These are phyloP conservation scores for Fusarium napiforme DNA, from an alignment of 2,329 filamentous ascomycete genomes.

Conservation along the genomic window DNA sequence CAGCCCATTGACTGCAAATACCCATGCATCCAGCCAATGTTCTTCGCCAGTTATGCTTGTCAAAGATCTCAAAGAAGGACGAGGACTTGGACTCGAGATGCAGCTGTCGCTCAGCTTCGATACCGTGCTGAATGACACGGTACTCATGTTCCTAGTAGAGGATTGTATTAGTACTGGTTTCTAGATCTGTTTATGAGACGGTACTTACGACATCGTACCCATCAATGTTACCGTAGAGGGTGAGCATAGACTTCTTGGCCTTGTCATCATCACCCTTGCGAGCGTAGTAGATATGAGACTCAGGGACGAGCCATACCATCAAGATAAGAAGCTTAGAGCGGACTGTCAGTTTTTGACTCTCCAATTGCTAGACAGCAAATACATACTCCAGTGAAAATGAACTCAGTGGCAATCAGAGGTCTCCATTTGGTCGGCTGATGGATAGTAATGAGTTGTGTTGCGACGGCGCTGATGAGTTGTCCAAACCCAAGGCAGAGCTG, in stretches of 20 bases:
- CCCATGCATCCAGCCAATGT: constrained; percentile 21
- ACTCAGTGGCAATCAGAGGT: background rate
- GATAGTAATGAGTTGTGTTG: background rate
- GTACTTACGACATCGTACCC: background rate
- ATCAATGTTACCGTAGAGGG: background rate
- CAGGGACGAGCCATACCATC: background rate
- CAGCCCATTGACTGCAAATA: constrained; percentile 21
- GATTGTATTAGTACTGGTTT: background rate
- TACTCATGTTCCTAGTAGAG: background rate
- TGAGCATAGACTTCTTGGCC: background rate
- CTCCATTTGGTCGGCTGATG: background rate
- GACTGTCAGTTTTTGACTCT: background rate
- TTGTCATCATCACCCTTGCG: background rate
- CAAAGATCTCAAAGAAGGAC: constrained; percentile 15
- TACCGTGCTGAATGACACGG: background rate
- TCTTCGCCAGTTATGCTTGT: constrained; percentile 14
- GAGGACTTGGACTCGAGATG: background rate
- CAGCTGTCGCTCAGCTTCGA: background rate
- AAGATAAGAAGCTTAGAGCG: background rate
- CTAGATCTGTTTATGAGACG: background rate
- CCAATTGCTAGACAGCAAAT: background rate
- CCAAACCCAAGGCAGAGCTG: constrained; percentile 1
- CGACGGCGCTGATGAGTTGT: background rate
- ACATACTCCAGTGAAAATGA: background rate
- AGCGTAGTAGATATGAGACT: background rate